A percentile compares a stretch with the other conserved stretches of the same genome.
phyloP scores from a whole-genome alignment of 2,329 filamentous ascomycete species.

The Orbilia quercus region DNA sequence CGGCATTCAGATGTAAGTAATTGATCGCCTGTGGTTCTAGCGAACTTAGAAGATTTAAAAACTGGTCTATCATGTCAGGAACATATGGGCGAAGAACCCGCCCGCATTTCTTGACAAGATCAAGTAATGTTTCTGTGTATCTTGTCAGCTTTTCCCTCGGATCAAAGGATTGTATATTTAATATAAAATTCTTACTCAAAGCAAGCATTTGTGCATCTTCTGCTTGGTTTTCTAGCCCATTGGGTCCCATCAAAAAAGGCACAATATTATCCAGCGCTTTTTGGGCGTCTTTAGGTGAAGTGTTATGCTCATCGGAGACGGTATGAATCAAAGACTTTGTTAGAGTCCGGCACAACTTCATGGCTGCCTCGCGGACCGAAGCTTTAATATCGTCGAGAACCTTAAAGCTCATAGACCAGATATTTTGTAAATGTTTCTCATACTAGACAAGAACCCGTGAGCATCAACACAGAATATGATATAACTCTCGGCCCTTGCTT shows the following conservation, averaged over 20 bases:
- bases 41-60: constrained; percentile 84
- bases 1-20: constrained; percentile 89
- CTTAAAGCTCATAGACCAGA: constrained; percentile 87
- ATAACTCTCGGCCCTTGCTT: not conserved
- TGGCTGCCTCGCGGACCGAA: constrained; percentile 82
- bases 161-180: constrained; percentile 4
- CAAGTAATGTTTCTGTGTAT: constrained; percentile 75
- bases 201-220: constrained; percentile 88
- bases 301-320: constrained; percentile 58
- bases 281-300: constrained; percentile 58
- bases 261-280: constrained; percentile 81
- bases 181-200: constrained; percentile 61
- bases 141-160: constrained; percentile 11
- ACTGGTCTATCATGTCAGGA: constrained; percentile 80
- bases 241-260: constrained; percentile 88
- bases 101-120: constrained; percentile 91
- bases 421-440: constrained; percentile 82
- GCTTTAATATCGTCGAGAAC: constrained; percentile 97
- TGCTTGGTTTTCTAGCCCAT: constrained; percentile 87
- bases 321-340: constrained; percentile 82
- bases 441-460: constrained; percentile 69
- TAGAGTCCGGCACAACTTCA: constrained; percentile 82
- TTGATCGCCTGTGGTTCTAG: constrained; percentile 87
- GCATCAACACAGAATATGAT: constrained; percentile 63
- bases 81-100: constrained; percentile 82